A percentile compares a stretch with the other conserved stretches of the same genome.
These are phyloP conservation scores for Corchorus capsularis DNA, from an alignment of 345 rosid species.

Conservation along the genomic window DNA sequence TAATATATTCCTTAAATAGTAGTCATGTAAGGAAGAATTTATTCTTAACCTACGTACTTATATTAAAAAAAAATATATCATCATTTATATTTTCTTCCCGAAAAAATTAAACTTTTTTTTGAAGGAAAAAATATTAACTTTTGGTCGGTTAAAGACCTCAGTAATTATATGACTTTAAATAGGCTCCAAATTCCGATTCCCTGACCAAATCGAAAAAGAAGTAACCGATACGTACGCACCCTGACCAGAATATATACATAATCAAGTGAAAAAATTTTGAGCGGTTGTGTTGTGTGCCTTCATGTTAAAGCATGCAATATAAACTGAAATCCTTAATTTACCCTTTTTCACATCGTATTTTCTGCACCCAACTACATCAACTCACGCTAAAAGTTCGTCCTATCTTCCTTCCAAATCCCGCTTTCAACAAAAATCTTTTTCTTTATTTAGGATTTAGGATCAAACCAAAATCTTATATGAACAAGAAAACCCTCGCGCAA, in stretches of 20 bases:
- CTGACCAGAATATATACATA: not conserved
- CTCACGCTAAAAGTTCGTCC: slow-evolving; percentile 10
- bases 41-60: too few relatives aligned
- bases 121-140: too few relatives aligned
- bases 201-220: not conserved
- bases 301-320: not conserved
- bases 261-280: not conserved
- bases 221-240: not conserved
- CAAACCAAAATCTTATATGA: not conserved
- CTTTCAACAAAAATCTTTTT: not conserved
- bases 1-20: too few relatives aligned
- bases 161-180: not conserved
- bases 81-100: too few relatives aligned
- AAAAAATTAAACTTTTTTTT: too few relatives aligned
- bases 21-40: too few relatives aligned
- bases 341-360: not conserved
- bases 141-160: too few relatives aligned
- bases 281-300: not conserved
- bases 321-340: not conserved
- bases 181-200: not conserved
- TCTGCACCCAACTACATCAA: not conserved
- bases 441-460: too few relatives aligned
- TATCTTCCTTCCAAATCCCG: slow-evolving; percentile 11
- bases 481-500: not conserved
- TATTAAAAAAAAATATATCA: too few relatives aligned